These are phyloP conservation scores for Russula foetens DNA, from an alignment of 768 basidiomycete species.

Conservation along the genomic window DNA sequence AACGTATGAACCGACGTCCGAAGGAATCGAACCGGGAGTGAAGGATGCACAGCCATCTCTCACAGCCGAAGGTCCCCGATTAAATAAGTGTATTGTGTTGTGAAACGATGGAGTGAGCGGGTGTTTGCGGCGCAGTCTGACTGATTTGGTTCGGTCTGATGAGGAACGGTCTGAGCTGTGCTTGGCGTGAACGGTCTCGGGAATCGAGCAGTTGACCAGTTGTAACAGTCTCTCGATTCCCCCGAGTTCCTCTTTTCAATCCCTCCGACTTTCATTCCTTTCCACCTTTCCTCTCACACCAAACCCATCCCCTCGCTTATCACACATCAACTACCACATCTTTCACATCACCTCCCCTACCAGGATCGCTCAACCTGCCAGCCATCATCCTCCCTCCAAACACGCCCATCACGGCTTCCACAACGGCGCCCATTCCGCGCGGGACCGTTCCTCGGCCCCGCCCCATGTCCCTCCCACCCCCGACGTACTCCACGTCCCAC, in stretches of 20 bases:
- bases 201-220: too few relatives aligned
- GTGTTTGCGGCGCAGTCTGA: too few relatives aligned
- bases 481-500: constrained; percentile 33
- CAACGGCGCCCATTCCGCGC: constrained; percentile 17
- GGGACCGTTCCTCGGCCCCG: constrained; percentile 35
- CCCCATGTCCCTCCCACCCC: constrained; percentile 72
- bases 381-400: constrained; percentile 24
- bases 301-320: neutral
- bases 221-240: neutral
- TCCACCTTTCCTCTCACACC: constrained; percentile 1
- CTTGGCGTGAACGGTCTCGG: too few relatives aligned
- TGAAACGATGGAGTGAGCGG: too few relatives aligned
- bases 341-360: constrained; percentile 17
- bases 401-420: constrained; percentile 6
- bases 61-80: too few relatives aligned
- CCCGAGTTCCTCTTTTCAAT: constrained; percentile 17
- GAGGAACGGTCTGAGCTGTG: too few relatives aligned
- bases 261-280: constrained; percentile 14
- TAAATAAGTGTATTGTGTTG: too few relatives aligned
- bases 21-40: too few relatives aligned
- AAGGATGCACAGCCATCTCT: too few relatives aligned
- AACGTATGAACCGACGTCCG: too few relatives aligned
- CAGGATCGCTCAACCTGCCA: constrained; percentile 26
- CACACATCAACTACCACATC: neutral
- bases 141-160: too few relatives aligned